A percentile compares a stretch with the other conserved stretches of the same genome.
Conservation (phyloP, 1,284 basidiomycete species). For the Marasmius sp. region DNA sequence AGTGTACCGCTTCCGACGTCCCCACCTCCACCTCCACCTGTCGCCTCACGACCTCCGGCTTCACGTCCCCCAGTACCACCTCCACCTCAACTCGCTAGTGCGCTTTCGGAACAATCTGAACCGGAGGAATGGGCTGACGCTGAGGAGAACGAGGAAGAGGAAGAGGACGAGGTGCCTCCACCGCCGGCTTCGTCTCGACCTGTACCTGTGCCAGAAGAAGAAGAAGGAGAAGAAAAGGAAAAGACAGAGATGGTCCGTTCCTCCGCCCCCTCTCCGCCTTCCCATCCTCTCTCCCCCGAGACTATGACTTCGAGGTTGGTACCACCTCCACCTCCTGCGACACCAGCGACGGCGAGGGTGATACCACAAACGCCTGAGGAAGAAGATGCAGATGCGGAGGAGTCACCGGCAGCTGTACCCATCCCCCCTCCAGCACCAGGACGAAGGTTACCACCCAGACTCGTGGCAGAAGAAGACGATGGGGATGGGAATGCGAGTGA, state of each 20-base stretch:
- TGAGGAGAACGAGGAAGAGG: not conserved
- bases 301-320: no score
- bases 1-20: no score
- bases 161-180: not conserved
- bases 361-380: conserved; percentile 6
- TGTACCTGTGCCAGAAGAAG: not conserved
- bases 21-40: no score
- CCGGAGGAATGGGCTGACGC: no score
- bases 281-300: conserved; percentile 4
- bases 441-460: no score
- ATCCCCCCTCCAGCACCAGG: not conserved
- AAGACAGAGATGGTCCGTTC: not conserved
- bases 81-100: no score
- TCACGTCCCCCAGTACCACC: no score
- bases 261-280: no score
- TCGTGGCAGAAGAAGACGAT: conserved; percentile 13
- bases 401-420: not conserved
- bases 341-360: no score
- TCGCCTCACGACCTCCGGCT: no score
- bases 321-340: no score
- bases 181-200: not conserved
- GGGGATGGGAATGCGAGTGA: conserved; percentile 10
- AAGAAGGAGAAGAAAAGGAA: conserved; percentile 8
- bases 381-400: not conserved
- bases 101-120: no score